Evolutionary conservation across 495 filamentous ascomycete genomes (phyloP), one percentile per base, ranked within the genome.

Genomic region (Rostrohypoxylon terebratum): DNA sequence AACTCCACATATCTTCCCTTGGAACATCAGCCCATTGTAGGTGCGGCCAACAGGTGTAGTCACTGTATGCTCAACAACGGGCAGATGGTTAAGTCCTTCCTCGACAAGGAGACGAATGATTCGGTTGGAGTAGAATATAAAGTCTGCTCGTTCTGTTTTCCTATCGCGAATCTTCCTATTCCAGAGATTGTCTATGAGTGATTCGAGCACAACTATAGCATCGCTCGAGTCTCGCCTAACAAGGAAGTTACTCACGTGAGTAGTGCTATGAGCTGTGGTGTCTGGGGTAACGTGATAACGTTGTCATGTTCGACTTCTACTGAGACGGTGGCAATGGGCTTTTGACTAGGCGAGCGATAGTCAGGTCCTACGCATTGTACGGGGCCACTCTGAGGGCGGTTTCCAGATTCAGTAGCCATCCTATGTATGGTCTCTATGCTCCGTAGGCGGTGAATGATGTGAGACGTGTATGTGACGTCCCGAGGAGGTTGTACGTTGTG

Each of bases 81-180:
- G 96, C 28, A 98, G 89, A 81, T 99, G 96, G 80, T 99, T 99
- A 36, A 99, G 85, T 11, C 96, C 96, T 81, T 98, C 96, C 81
- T 99, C 96, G 23, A 99, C 96, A 10, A 99, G 87, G n/a, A 99
- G 87, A 21, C 96, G 93, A 77, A 98, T 98, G 77, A 99, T 98
- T 70, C 96, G 90, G 83, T 99, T 99, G 53, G 95, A 97, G 81
- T 98, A 97, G 85, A 99, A 99, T 75, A 99, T 97, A 81, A 98
- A 99, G 81, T 98, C 96, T 38, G 93, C 96, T 55, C 96, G 91
- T 33, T 87, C 85, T 8, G 96, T 99, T 71, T 91, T 87, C 81
- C 90, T 91, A 79, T 98, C 93, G 72, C 96, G 89, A 79, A 99
- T 98, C 88, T 97, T 98, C 67, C 95, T 99, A 73, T 74, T 59